Evolutionary conservation across 306 rosid species (phyloP).

Genomic region (Malus orientalis): DNA sequence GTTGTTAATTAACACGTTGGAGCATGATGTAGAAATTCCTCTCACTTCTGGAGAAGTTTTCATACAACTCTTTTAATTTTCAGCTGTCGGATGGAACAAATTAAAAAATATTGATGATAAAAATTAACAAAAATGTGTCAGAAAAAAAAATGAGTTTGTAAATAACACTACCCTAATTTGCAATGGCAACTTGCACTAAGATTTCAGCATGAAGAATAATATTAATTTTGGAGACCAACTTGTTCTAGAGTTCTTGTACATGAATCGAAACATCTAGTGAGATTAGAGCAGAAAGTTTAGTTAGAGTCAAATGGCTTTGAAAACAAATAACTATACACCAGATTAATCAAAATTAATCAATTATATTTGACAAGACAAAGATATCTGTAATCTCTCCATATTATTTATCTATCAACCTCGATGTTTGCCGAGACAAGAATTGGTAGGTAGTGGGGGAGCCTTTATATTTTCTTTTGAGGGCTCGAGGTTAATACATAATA

Average conservation of each 20-base stretch:
- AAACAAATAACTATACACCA: not conserved
- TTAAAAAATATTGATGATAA: too few species aligned
- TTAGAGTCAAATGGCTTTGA: not conserved
- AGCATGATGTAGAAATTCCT: not conserved
- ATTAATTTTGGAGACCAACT: not conserved
- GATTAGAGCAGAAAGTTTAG: not conserved
- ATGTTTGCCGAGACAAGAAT: conserved; percentile 32
- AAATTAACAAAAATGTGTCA: too few species aligned
- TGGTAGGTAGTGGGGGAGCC: conserved; percentile 27
- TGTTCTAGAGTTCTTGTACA: not conserved
- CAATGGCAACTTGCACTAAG: not conserved
- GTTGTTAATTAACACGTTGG: not conserved
- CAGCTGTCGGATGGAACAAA: too few species aligned
- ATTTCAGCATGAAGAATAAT: conserved; percentile 10
- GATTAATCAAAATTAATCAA: not conserved
- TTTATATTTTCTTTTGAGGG: conserved; percentile 45
- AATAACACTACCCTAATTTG: not conserved
- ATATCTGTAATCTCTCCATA: conserved; percentile 8
- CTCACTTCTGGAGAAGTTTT: not conserved
- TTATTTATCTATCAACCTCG: conserved; percentile 15
- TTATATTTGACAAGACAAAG: conserved; percentile 3
- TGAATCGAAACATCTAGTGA: conserved; percentile 14
- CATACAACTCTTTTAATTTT: too few species aligned
- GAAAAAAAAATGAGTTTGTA: too few species aligned
- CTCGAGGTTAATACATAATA: conserved; percentile 65